Evolutionary conservation across 176 grass and related monocot species (phyloP).

Genomic region (Aegilops tauschii): DNA sequence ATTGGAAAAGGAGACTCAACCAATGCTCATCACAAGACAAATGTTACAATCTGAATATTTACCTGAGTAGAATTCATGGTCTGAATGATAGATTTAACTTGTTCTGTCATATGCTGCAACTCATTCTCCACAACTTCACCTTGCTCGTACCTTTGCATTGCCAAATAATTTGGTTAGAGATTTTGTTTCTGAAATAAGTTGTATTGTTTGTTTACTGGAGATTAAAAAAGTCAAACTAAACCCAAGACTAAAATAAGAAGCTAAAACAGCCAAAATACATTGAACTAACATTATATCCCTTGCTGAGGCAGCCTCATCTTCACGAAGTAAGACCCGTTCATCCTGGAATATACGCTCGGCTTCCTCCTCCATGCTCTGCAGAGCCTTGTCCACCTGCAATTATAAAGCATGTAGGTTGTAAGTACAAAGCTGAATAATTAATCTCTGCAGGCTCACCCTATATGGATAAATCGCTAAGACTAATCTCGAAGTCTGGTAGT

Average conservation of each 20-base stretch:
- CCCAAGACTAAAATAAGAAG: neutral
- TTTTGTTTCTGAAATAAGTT: neutral
- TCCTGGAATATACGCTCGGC: constrained; percentile 87
- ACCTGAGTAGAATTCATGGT: constrained; percentile 90
- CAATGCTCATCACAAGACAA: constrained; percentile 1
- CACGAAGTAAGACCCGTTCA: constrained; percentile 76
- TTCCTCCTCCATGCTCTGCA: constrained; percentile 96
- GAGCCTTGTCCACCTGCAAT: constrained; percentile 84
- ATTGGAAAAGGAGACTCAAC: constrained; percentile 30
- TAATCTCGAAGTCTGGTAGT: neutral
- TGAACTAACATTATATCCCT: constrained; percentile 89
- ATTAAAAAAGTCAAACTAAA: constrained; percentile 11
- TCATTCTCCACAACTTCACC: constrained; percentile 81
- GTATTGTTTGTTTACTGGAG: neutral
- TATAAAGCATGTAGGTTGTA: constrained; percentile 7
- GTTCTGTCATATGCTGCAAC: constrained; percentile 95
- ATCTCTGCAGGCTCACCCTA: neutral
- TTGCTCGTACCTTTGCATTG: constrained; percentile 70
- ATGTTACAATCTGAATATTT: constrained; percentile 16
- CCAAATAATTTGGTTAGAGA: constrained; percentile 34
- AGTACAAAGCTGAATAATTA: constrained; percentile 18
- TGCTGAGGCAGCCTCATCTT: constrained; percentile 81
- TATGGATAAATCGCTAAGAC: neutral
- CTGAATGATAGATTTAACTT: constrained; percentile 97
- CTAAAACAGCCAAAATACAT: constrained; percentile 11